These are phyloP conservation scores for Arthrinium puccinioides DNA, from an alignment of 2,329 filamentous ascomycete species.

Conservation along the genomic window DNA sequence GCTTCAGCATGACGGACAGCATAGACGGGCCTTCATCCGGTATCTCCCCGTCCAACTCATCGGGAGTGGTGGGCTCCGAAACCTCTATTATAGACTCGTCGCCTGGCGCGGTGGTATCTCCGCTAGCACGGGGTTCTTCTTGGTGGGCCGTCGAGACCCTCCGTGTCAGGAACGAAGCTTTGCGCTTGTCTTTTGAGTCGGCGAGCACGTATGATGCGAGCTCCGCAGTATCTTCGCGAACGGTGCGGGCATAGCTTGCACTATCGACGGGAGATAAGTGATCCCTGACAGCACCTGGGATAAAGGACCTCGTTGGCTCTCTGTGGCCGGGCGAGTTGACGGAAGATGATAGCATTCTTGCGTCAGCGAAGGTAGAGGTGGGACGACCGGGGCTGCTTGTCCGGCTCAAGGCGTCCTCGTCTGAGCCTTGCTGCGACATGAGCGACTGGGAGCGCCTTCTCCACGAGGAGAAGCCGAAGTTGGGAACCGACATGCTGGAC, in stretches of 20 bases:
- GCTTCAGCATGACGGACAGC: conserved; percentile 41
- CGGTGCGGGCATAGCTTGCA: conserved; percentile 66
- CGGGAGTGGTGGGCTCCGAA: conserved; percentile 19
- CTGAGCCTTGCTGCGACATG: conserved; percentile 21
- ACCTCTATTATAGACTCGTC: conserved; percentile 20
- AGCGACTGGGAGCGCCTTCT: conserved; percentile 31
- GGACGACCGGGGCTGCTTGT: conserved; percentile 13
- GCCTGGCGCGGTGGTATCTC: conserved; percentile 11
- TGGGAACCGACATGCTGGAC: conserved; percentile 37
- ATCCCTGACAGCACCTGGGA: conserved; percentile 57
- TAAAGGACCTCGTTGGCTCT: conserved; percentile 66
- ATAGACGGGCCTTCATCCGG: conserved; percentile 19
- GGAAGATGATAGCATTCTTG: conserved; percentile 24
- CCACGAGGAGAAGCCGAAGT: conserved; percentile 41
- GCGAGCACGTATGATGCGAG: conserved; percentile 76
- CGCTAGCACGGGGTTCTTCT: conserved; percentile 16
- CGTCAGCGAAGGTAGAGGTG: conserved; percentile 11
- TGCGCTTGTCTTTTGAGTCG: conserved; percentile 42
- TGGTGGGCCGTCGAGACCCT: conserved; percentile 27
- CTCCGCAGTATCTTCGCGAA: conserved; percentile 82
- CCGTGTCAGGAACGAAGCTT: conserved; percentile 37
- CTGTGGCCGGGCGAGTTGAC: conserved; percentile 37
- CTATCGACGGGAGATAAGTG: conserved; percentile 55
- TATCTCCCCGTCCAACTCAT: conserved; percentile 9
- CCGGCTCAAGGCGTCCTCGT: conserved; percentile 21